Evolutionary conservation across 495 filamentous ascomycete genomes (phyloP).

Genomic region (Aspergillus coremiiformis): DNA sequence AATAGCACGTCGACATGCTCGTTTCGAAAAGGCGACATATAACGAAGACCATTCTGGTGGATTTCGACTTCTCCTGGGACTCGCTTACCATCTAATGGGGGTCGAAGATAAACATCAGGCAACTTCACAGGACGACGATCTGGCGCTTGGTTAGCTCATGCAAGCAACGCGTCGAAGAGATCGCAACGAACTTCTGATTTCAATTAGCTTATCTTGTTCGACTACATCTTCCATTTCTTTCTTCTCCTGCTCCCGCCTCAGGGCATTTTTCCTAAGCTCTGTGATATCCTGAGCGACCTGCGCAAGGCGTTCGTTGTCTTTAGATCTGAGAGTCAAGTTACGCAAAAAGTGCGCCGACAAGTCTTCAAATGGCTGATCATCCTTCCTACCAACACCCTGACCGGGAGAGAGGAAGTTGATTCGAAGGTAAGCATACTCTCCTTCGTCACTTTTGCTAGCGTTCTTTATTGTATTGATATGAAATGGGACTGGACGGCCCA

Average conservation of each 20-base stretch:
- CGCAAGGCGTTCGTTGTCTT: constrained; percentile 76
- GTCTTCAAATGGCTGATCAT: constrained; percentile 98
- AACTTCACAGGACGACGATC: constrained; percentile 81
- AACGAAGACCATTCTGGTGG: constrained; percentile 97
- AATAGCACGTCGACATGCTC: constrained; percentile 92
- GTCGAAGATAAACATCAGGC: constrained; percentile 88
- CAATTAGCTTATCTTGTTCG: constrained; percentile 92
- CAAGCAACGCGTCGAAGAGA: not conserved
- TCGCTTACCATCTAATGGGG: constrained; percentile 90
- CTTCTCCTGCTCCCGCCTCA: constrained; percentile 92
- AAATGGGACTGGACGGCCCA: constrained; percentile 96
- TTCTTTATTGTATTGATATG: constrained; percentile 99
- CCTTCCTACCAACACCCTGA: constrained; percentile 94
- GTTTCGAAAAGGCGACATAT: constrained; percentile 76
- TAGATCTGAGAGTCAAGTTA: constrained; percentile 88
- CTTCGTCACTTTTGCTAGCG: constrained; percentile 88
- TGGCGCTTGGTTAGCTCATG: constrained; percentile 23
- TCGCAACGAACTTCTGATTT: constrained; percentile 68
- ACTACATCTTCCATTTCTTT: constrained; percentile 99
- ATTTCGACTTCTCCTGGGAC: constrained; percentile 93
- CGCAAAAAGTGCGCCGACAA: constrained; percentile 90
- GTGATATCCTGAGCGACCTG: constrained; percentile 85
- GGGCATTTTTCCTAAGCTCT: constrained; percentile 83
- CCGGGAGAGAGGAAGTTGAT: constrained; percentile 98
- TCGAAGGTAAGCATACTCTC: constrained; percentile 84